phyloP scores from a whole-genome alignment of 345 rosid genomes.

The Populus euphratica region DNA sequence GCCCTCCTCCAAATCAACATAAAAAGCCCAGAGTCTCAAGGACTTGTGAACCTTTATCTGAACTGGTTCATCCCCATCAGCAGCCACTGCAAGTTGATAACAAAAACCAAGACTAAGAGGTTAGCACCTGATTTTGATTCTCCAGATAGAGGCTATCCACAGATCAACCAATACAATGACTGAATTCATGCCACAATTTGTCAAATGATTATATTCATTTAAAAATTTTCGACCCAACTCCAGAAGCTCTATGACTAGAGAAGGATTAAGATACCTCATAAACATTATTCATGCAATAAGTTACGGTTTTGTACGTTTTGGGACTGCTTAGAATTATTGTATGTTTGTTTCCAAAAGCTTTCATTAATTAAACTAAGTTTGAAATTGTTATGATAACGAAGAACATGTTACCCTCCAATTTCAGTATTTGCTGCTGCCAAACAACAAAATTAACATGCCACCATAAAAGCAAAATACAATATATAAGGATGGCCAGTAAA shows the following conservation, averaged over 20 bases:
- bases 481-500: not conserved
- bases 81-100: slow-evolving; percentile 56
- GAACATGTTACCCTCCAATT: not conserved
- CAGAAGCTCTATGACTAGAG: not conserved
- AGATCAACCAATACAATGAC: not conserved
- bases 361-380: not conserved
- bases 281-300: too few relatives aligned
- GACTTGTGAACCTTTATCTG: slow-evolving; percentile 92
- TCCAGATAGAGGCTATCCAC: not conserved
- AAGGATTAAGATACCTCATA: too few relatives aligned
- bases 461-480: not conserved
- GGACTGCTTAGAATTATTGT: not conserved
- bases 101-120: not conserved
- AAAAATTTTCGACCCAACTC: not conserved
- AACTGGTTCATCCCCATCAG: slow-evolving; percentile 89
- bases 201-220: not conserved
- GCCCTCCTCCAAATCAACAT: slow-evolving; percentile 94
- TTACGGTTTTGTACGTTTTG: not conserved
- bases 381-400: not conserved
- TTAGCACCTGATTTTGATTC: not conserved
- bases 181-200: not conserved
- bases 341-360: not conserved
- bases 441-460: not conserved
- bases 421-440: not conserved
- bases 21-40: slow-evolving; percentile 88